Conservation (phyloP, 2,329 filamentous ascomycete genomes). For the Allantophomopsis lycopodina region DNA sequence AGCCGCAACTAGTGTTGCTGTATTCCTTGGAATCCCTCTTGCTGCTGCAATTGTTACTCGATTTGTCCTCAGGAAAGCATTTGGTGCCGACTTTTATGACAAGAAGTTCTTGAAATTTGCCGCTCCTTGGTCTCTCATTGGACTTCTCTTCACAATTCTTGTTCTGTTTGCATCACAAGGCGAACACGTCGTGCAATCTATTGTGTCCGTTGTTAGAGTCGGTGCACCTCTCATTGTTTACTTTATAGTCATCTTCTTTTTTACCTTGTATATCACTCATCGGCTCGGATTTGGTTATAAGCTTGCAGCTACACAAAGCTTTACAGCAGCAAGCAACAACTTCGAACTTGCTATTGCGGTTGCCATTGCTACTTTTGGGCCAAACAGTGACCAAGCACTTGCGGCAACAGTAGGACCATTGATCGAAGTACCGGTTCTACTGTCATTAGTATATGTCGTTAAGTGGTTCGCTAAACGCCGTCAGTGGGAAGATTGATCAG, state of each 20-base stretch:
- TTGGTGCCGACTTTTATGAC: slow-evolving; percentile 50
- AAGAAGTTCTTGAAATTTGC: slow-evolving; percentile 52
- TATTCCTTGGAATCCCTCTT: slow-evolving; percentile 76
- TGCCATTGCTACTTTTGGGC: slow-evolving; percentile 67
- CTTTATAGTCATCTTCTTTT: slow-evolving; percentile 71
- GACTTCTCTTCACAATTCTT: slow-evolving; percentile 75
- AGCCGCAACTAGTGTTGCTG: slow-evolving; percentile 68
- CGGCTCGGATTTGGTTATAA: slow-evolving; percentile 58
- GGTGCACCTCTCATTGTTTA: slow-evolving; percentile 73
- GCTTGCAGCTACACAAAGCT: slow-evolving; percentile 62
- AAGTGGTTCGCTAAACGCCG: slow-evolving; percentile 28
- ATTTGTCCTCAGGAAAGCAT: slow-evolving; percentile 38
- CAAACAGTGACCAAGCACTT: slow-evolving; percentile 65
- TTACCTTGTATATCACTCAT: slow-evolving; percentile 45
- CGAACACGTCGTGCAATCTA: slow-evolving; percentile 62
- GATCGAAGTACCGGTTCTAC: slow-evolving; percentile 73
- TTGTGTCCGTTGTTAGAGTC: slow-evolving; percentile 70
- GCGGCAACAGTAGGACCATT: slow-evolving; percentile 74
- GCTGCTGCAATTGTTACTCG: slow-evolving; percentile 66
- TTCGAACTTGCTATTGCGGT: slow-evolving; percentile 89
- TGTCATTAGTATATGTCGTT: slow-evolving; percentile 64
- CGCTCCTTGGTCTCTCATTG: slow-evolving; percentile 66
- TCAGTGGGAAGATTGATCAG: too few relatives aligned
- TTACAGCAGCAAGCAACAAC: slow-evolving; percentile 85
- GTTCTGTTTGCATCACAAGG: slow-evolving; percentile 79